Percentiles rank a stretch among this genome's conserved stretches.
phyloP scores from a whole-genome alignment of 2,329 filamentous ascomycete species.

The Alternaria infectoria region DNA sequence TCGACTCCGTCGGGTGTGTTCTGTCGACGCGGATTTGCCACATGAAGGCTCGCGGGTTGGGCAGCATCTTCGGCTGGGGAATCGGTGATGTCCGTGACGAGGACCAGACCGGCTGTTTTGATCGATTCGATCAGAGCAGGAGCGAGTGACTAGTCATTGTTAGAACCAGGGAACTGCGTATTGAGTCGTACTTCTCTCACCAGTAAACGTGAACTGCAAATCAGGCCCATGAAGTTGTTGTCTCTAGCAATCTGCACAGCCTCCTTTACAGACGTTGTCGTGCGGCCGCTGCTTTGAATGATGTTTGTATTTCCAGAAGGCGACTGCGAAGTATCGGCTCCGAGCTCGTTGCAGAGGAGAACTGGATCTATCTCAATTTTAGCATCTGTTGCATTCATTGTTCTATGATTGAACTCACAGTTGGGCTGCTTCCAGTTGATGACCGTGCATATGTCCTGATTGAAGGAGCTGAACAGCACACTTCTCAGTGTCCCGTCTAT shows the following conservation, averaged over 20 bases:
- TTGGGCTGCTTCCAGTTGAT: constrained; percentile 99
- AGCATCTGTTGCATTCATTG: constrained; percentile 4
- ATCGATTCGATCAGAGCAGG: constrained; percentile 91
- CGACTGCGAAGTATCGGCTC: constrained; percentile 60
- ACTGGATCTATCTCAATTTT: constrained; percentile 70
- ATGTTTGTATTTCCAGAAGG: constrained; percentile 45
- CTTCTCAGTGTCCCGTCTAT: constrained; percentile 75
- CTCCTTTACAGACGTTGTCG: constrained; percentile 89
- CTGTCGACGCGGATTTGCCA: constrained; percentile 43
- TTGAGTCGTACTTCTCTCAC: constrained; percentile 59
- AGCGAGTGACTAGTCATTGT: constrained; percentile 76
- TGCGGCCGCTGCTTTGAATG: constrained; percentile 69
- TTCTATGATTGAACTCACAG: constrained; percentile 60
- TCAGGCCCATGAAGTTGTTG: constrained; percentile 98
- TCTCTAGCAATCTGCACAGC: constrained; percentile 89
- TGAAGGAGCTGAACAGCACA: constrained; percentile 94
- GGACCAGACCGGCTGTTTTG: constrained; percentile 89
- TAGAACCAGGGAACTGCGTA: not conserved
- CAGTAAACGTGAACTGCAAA: constrained; percentile 85
- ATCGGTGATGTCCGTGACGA: constrained; percentile 85
- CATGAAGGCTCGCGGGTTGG: constrained; percentile 49
- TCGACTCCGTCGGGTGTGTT: constrained; percentile 80
- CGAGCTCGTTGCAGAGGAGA: constrained; percentile 92
- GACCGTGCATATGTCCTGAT: constrained; percentile 86
- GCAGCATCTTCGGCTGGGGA: constrained; percentile 49